Conservation (phyloP, 768 basidiomycete species). For the Termitomyces sp. region DNA sequence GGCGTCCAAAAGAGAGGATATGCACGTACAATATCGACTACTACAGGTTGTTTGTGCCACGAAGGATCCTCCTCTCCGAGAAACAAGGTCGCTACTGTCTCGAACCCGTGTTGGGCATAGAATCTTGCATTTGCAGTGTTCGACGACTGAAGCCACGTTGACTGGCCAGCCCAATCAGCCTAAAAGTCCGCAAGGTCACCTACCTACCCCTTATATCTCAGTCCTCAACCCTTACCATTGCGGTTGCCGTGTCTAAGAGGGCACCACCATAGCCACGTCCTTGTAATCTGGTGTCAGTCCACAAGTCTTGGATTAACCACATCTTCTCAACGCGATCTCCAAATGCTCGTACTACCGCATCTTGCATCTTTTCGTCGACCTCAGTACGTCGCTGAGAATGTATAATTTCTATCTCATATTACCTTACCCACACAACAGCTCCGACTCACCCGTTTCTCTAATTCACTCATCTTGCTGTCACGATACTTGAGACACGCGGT, state of each 20-base stretch:
- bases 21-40: conserved; percentile 22
- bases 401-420: not conserved
- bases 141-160: conserved; percentile 25
- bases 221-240: conserved; percentile 13
- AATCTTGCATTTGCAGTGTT: conserved; percentile 18
- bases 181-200: conserved; percentile 3
- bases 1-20: not conserved
- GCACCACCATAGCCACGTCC: conserved; percentile 25
- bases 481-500: not conserved
- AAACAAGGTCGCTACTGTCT: conserved; percentile 15
- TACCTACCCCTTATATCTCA: too few relatives aligned
- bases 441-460: conserved; percentile 2
- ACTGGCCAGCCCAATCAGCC: conserved; percentile 22
- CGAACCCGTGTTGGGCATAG: conserved; percentile 20
- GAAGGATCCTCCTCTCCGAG: conserved; percentile 25
- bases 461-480: not conserved
- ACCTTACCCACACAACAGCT: too few relatives aligned
- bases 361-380: conserved; percentile 15
- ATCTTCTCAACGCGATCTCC: conserved; percentile 22
- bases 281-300: conserved; percentile 21
- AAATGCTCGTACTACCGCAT: conserved; percentile 16
- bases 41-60: conserved; percentile 23
- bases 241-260: conserved; percentile 20
- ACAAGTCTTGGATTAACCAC: conserved; percentile 23
- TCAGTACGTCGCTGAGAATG: conserved; percentile 16